A percentile compares a stretch with the other conserved stretches of the same genome.
These are phyloP conservation scores for Saitozyma sp. DNA, from an alignment of 768 basidiomycete species.

Conservation along the genomic window DNA sequence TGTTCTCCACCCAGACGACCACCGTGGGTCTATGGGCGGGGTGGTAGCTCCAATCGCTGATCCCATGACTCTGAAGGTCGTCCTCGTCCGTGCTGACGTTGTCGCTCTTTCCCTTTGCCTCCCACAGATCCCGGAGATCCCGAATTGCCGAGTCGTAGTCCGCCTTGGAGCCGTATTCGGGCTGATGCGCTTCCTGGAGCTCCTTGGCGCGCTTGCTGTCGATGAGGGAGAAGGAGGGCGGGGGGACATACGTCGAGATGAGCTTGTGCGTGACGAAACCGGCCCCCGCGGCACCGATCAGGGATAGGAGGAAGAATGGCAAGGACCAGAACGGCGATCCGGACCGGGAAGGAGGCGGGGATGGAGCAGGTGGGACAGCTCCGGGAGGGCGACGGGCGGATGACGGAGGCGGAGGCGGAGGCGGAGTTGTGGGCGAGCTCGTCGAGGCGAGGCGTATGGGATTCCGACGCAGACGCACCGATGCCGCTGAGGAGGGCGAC, in stretches of 20 bases:
- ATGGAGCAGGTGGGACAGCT: conserved; percentile 5
- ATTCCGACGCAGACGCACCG: no score
- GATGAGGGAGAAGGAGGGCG: conserved; percentile 15
- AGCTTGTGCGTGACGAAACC: conserved; percentile 26
- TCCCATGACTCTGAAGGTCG: conserved; percentile 42
- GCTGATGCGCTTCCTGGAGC: conserved; percentile 31
- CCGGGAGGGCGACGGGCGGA: conserved; percentile 7
- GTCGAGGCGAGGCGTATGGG: no score
- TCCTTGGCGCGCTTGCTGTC: conserved; percentile 33
- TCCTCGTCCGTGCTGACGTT: conserved; percentile 38
- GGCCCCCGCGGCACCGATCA: conserved; percentile 21
- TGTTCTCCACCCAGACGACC: conserved; percentile 57
- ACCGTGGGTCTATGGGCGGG: conserved; percentile 42
- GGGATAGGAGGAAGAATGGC: conserved; percentile 18
- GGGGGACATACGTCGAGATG: conserved; percentile 5
- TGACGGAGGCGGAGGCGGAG: conserved; percentile 2
- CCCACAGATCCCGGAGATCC: conserved; percentile 25
- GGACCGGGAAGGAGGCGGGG: conserved; percentile 6
- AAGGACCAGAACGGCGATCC: conserved; percentile 3
- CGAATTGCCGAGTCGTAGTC: conserved; percentile 38
- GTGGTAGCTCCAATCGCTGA: conserved; percentile 50
- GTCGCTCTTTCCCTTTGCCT: conserved; percentile 29
- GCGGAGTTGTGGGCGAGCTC: conserved; percentile 9
- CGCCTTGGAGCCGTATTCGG: conserved; percentile 27
- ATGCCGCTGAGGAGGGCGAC: no score